phyloP scores from a whole-genome alignment of 2,329 filamentous ascomycete species.

The Colletotrichum endophyticum region DNA sequence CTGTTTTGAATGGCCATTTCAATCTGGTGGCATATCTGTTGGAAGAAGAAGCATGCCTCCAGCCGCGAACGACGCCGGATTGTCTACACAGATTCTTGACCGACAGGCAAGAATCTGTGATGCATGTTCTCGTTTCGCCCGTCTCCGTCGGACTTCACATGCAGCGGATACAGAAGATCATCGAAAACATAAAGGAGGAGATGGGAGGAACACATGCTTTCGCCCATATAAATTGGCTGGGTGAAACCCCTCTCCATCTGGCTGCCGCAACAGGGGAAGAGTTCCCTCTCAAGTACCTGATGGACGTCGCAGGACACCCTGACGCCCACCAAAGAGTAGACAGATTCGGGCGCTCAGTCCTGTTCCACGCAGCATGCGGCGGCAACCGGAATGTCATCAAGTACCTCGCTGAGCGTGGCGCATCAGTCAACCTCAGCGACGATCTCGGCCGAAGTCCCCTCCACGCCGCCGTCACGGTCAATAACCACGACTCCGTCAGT shows the following conservation, averaged over 20 bases:
- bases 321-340: background rate
- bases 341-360: background rate
- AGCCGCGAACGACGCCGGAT: background rate
- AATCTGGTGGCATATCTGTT: background rate
- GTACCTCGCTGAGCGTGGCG: background rate
- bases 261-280: background rate
- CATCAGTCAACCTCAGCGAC: background rate
- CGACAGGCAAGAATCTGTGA: background rate
- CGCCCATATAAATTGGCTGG: background rate
- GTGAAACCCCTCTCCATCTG: background rate
- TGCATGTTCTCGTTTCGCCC: background rate
- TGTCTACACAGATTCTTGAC: background rate
- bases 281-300: background rate
- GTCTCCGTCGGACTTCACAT: background rate
- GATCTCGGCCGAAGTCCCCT: background rate
- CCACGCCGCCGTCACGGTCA: background rate
- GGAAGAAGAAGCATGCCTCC: background rate
- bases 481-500: background rate
- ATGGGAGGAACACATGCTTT: background rate
- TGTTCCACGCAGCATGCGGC: slow-evolving; percentile 5
- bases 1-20: background rate
- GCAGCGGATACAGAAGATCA: background rate
- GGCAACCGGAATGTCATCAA: background rate
- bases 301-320: background rate
- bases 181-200: background rate